Evolutionary conservation across 805 yeast genomes (phyloP), one percentile per base, ranked within the genome.

Genomic region (Starmera quercuum): DNA sequence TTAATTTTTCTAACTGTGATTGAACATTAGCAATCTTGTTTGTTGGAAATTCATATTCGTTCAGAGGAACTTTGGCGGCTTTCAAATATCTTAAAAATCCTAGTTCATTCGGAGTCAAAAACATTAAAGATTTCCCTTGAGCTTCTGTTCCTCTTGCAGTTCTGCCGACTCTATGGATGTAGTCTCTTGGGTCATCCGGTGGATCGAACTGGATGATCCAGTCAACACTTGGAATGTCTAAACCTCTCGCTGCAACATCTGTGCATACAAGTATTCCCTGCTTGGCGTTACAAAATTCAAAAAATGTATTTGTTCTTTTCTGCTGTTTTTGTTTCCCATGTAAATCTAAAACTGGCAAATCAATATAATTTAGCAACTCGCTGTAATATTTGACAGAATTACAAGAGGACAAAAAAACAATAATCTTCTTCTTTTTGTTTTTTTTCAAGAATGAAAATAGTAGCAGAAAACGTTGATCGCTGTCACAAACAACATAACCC

Each of bases 201-300:
- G 98, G 98, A 60, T 92, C 99, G 54, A 86, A 92, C 68, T 92
- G 98, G 45, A 92, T 83, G 53, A 92, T 92, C 98, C 98, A 92
- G 66, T 94, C 98, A 35, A 92, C 98, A 20, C 94, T 81, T 34
- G 99, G 99, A 48, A 92, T 92, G 67, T 92, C 99, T 46, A 92
- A 75, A 17, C 99, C 99, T 71, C 99, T 80, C 16, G 99, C 98
- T 21, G 98, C 99, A 46, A 92, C 98, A 61, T 92, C 98, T 1
- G 99, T 92, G 65, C 97, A 92, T 35, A 92, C 71, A 50, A 92
- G 63, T 29, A 84, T 88, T 31, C 98, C 98, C 54, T 80, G 84
- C 49, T 82, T 87, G 38, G 98, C 97, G 52, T 92, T 92, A 68
- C 97, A 86, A 62, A 92, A 92, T 65, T 92, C 98, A 57, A 90